Evolutionary conservation across 345 rosid species (phyloP).

Genomic region (Raphanus sativus): DNA sequence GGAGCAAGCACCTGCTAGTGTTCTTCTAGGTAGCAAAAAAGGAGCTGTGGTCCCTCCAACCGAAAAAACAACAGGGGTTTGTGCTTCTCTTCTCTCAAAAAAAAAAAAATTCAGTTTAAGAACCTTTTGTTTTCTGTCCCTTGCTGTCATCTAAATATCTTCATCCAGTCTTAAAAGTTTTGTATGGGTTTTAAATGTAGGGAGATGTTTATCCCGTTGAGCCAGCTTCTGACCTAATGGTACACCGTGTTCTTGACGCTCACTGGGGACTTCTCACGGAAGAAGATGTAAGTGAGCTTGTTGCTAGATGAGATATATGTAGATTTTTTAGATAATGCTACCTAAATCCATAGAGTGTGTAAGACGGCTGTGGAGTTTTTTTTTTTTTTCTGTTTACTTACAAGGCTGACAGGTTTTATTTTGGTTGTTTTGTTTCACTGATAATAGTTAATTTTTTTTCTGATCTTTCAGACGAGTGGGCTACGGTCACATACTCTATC

Average conservation of each 20-base stretch:
- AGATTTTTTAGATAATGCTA: background rate
- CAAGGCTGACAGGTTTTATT: too few relatives aligned
- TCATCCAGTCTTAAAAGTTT: background rate
- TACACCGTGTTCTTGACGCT: slow-evolving; percentile 72
- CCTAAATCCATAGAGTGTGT: background rate
- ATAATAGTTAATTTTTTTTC: background rate
- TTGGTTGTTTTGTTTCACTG: background rate
- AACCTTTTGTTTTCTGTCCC: background rate
- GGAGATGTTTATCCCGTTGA: slow-evolving; percentile 89
- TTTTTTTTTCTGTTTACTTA: too few relatives aligned
- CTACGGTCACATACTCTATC: slow-evolving; percentile 81
- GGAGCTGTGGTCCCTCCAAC: slow-evolving; percentile 42
- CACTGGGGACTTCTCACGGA: slow-evolving; percentile 81
- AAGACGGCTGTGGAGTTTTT: background rate
- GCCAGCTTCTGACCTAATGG: slow-evolving; percentile 43
- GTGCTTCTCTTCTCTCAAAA: slow-evolving; percentile 25
- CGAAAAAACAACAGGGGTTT: slow-evolving; percentile 58
- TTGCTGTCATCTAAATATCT: background rate
- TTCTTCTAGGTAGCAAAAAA: slow-evolving; percentile 46
- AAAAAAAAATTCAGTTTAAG: background rate
- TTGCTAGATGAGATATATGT: background rate
- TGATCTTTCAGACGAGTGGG: slow-evolving; percentile 63
- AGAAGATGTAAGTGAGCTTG: slow-evolving; percentile 56
- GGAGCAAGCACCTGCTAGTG: slow-evolving; percentile 44
- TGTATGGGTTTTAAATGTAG: slow-evolving; percentile 39